These are phyloP conservation scores for Penicillium pancosmium DNA, from an alignment of 495 filamentous ascomycete species.

Conservation along the genomic window DNA sequence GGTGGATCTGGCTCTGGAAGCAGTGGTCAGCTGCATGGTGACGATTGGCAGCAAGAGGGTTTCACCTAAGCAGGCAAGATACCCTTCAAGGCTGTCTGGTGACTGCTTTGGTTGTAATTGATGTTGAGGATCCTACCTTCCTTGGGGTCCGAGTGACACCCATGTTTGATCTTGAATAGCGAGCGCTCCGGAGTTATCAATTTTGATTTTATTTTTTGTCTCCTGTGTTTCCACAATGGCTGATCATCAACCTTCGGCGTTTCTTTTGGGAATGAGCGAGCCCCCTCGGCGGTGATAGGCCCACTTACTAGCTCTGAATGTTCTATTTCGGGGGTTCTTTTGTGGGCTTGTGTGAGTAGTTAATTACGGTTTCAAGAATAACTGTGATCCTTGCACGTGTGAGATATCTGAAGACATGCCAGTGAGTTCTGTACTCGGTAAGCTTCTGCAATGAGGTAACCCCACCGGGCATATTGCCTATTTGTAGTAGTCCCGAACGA, in stretches of 20 bases:
- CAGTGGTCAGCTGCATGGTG: conserved; percentile 48
- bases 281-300: conserved; percentile 10
- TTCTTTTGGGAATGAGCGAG: conserved; percentile 11
- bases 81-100: background rate
- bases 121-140: background rate
- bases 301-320: conserved; percentile 1
- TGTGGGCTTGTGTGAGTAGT: conserved; percentile 21
- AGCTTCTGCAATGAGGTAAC: too few species aligned
- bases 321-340: conserved; percentile 7
- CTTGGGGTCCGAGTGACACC: conserved; percentile 2
- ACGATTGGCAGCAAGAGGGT: conserved; percentile 65
- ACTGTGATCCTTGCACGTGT: conserved; percentile 1
- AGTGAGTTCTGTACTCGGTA: too few species aligned
- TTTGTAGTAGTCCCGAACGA: too few species aligned
- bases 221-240: conserved; percentile 11
- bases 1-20: conserved; percentile 38
- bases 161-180: conserved; percentile 23
- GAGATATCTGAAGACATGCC: background rate
- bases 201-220: conserved; percentile 11
- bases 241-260: conserved; percentile 25
- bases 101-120: conserved; percentile 6
- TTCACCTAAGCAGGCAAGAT: conserved; percentile 44
- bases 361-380: conserved; percentile 7
- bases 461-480: too few species aligned
- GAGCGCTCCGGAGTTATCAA: conserved; percentile 24